Base-by-base conservation (phyloP, 768 basidiomycete species). In the Lactarius akahatsu region DNA sequence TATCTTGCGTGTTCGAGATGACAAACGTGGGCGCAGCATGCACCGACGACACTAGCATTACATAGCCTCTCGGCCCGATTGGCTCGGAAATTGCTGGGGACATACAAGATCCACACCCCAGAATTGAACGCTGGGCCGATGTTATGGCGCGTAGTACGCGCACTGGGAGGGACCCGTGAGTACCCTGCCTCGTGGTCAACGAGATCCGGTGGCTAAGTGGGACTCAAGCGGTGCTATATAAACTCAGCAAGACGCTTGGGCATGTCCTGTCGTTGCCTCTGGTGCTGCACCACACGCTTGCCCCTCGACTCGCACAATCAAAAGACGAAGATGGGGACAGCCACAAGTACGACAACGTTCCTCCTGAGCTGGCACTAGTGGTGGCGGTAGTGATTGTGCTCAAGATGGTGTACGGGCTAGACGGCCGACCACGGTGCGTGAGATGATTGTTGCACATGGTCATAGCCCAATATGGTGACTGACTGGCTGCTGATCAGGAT, bases 401-500 rank as follows among this genome's bases (percentile, higher is more conserved):
- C 71, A 96, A 95, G 78, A 81, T 96, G 81, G 83, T 88, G 30
- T 95, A 95, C 72, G 95, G 94, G 0, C 73, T 95, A 34, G 93
- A 95, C 73, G 91, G 87, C 34, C 78, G 78, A 69, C 63, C 71
- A 61, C 83, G 91, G 90, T 86, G 73, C 63, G 47, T 60, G 52
- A 28, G 2, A 45, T 9, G 7, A 18, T 11, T 2, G 52, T 4
- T 55, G 43, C 11, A 1, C 34, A 55, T 18, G 40, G 45, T 11
- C 18, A 34, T 26, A 5, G 23, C 65, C 26, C 15, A 50, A 56
- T 56, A n/a, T 10, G 54, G 7, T 30, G 30, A 28, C 10, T 32
- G 28, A 50, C 66, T 69, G 88, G 7, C 84, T 74, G 72, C 75
- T 38, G 85, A 85, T 66, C 74, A 71, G 65, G 38, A 57, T 57